Percentiles rank a stretch among this genome's conserved stretches.
Conservation (phyloP, 129 eudicot genomes). For the Chrysanthemum seticuspe region DNA sequence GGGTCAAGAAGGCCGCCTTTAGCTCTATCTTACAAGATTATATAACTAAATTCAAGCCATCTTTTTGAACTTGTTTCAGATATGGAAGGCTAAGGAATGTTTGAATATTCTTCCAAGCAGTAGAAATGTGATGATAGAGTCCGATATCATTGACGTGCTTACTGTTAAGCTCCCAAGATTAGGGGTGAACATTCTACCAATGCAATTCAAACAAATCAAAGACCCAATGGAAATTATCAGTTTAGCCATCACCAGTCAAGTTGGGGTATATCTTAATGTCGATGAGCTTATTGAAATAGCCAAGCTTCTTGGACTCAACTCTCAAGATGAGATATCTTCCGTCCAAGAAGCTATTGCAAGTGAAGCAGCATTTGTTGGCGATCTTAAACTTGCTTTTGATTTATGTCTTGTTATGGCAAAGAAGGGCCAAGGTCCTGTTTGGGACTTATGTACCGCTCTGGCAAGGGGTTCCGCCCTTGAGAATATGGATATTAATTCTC, state of each 20-base stretch:
- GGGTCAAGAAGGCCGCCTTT: too few species aligned
- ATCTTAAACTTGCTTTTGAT: constrained; percentile 90
- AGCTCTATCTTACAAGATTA: neutral
- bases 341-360: constrained; percentile 98
- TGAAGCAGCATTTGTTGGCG: constrained; percentile 96
- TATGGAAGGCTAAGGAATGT: constrained; percentile 98
- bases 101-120: constrained; percentile 73
- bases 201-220: constrained; percentile 89
- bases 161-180: constrained; percentile 84
- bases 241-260: constrained; percentile 79
- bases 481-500: constrained; percentile 68
- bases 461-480: constrained; percentile 95
- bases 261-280: constrained; percentile 76
- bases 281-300: constrained; percentile 87
- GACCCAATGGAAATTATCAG: constrained; percentile 94
- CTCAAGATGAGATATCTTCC: constrained; percentile 81
- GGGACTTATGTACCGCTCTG: constrained; percentile 96
- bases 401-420: constrained; percentile 82
- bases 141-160: constrained; percentile 78
- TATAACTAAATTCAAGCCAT: constrained; percentile 3
- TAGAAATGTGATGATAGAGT: constrained; percentile 79
- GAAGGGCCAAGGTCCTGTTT: constrained; percentile 85
- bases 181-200: constrained; percentile 82
- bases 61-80: constrained; percentile 49
- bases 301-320: constrained; percentile 87